Percentiles rank a stretch among this genome's conserved stretches.
Conservation (phyloP, 2,329 filamentous ascomycete species). For the Colletotrichum melonis region DNA sequence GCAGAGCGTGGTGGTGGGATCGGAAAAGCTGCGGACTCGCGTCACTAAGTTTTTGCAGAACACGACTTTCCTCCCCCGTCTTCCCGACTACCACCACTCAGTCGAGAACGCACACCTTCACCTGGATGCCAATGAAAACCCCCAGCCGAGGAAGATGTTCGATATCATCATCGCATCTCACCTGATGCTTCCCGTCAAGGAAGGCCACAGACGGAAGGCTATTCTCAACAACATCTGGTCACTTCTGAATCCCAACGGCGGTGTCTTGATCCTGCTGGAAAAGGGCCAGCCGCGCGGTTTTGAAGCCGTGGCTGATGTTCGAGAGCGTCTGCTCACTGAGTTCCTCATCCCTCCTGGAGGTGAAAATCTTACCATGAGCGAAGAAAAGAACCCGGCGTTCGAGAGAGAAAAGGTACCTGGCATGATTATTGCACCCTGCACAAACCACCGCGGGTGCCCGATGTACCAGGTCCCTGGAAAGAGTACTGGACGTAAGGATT, state of each 20-base stretch:
- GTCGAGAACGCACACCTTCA: conserved; percentile 68
- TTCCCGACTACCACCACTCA: conserved; percentile 86
- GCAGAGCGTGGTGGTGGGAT: conserved; percentile 83
- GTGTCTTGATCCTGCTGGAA: conserved; percentile 87
- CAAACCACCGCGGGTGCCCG: conserved; percentile 87
- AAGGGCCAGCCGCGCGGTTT: conserved; percentile 94
- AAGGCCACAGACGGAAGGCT: conserved; percentile 81
- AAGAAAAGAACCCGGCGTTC: conserved; percentile 53
- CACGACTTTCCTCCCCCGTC: conserved; percentile 89
- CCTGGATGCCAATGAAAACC: conserved; percentile 66
- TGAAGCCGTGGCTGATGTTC: conserved; percentile 87
- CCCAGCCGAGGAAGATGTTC: conserved; percentile 78
- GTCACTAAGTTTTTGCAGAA: conserved; percentile 83
- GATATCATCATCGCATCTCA: conserved; percentile 94
- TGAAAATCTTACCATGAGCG: conserved; percentile 51
- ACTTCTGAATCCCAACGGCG: conserved; percentile 84
- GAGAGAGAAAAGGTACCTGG: conserved; percentile 65
- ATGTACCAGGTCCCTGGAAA: conserved; percentile 84
- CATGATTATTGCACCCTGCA: conserved; percentile 81
- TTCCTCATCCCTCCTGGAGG: conserved; percentile 72
- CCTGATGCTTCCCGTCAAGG: conserved; percentile 78
- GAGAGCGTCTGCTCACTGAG: conserved; percentile 80
- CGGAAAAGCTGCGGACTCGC: conserved; percentile 79
- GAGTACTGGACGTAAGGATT: conserved; percentile 83
- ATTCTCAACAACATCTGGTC: conserved; percentile 91